Evolutionary conservation across 2,329 filamentous ascomycete species (phyloP).

Genomic region (Colletotrichum tropicale): DNA sequence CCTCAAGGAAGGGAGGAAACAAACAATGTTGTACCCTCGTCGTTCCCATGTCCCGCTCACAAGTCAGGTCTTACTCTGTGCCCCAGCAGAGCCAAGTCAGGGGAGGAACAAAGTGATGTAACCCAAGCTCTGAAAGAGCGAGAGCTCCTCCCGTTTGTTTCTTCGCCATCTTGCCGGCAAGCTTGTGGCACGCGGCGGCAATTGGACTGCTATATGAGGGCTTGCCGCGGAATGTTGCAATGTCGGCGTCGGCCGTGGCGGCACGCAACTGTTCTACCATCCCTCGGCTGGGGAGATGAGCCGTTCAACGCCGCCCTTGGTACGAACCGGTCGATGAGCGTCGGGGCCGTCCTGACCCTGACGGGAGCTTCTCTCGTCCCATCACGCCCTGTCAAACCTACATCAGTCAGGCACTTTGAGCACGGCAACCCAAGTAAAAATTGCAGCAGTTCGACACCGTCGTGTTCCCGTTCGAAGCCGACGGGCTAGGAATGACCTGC

Average conservation of each 20-base stretch:
- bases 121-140: not conserved
- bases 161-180: not conserved
- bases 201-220: not conserved
- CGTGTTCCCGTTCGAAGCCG: not conserved
- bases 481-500: not conserved
- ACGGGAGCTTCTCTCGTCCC: conserved; percentile 6
- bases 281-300: conserved; percentile 1
- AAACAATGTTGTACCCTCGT: not conserved
- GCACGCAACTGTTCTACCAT: conserved; percentile 6
- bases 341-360: not conserved
- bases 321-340: not conserved
- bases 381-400: conserved; percentile 16
- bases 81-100: not conserved
- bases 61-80: too few species aligned
- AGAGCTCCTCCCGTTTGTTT: not conserved
- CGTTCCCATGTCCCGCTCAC: not conserved
- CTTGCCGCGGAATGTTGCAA: conserved; percentile 9
- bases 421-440: not conserved
- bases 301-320: not conserved
- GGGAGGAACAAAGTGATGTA: not conserved
- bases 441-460: not conserved
- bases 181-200: not conserved
- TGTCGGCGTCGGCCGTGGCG: not conserved
- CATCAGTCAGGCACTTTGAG: not conserved
- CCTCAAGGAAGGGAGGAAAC: not conserved